Conservation (phyloP, 1,284 basidiomycete genomes). For the Ustilago crameri region DNA sequence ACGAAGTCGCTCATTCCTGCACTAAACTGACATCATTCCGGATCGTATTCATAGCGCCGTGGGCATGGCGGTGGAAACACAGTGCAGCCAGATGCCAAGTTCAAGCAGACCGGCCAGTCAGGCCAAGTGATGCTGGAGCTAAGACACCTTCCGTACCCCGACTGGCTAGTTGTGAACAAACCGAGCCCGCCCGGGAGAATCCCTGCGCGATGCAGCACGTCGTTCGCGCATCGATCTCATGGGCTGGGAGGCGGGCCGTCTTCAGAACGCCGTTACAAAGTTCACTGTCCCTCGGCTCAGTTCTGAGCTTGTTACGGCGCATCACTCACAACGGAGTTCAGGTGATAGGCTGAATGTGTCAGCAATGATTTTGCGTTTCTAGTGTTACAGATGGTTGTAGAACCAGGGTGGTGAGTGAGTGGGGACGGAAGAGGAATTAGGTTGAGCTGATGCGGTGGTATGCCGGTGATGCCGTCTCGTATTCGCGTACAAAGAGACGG, state of each 20-base stretch:
- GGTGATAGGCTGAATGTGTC: neutral
- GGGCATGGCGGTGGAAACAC: too few relatives aligned
- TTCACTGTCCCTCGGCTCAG: conserved; percentile 19
- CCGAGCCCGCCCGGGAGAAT: too few relatives aligned
- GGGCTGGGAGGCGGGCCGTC: neutral
- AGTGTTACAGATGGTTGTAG: conserved; percentile 18
- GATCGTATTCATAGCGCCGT: too few relatives aligned
- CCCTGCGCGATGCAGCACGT: neutral
- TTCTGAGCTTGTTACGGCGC: neutral
- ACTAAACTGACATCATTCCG: too few relatives aligned
- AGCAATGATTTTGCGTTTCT: conserved; percentile 2
- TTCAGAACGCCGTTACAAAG: conserved; percentile 3
- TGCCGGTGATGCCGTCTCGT: conserved; percentile 77
- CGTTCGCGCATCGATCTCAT: neutral
- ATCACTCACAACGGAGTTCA: too few relatives aligned
- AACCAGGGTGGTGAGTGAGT: neutral
- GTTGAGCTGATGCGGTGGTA: conserved; percentile 76
- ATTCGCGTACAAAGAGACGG: conserved; percentile 78
- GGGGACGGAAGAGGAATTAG: conserved; percentile 9
- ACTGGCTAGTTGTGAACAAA: neutral
- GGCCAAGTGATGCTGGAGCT: conserved; percentile 6
- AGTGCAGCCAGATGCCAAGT: too few relatives aligned
- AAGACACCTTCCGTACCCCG: too few relatives aligned
- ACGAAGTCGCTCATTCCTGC: too few relatives aligned
- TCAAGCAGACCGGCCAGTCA: too few relatives aligned